Base-by-base conservation (phyloP, 1,284 basidiomycete genomes). In the Leccinum pachyderme region DNA sequence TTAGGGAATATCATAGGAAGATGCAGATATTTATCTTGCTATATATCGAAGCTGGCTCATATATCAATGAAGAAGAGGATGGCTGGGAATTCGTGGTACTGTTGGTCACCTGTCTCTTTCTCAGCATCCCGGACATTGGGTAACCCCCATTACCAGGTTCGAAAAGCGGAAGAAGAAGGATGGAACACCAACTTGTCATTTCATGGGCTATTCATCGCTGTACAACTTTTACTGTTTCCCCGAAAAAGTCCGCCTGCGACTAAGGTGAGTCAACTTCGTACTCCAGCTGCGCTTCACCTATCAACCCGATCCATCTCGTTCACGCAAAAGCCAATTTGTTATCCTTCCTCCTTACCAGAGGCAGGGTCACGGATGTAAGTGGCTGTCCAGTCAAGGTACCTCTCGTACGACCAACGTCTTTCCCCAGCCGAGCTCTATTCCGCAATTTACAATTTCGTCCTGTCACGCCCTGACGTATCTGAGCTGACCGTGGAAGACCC, bases 401-500 rank as follows among this genome's bases (percentile, higher is more conserved):
- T 37, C n/a, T 51, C 44, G 44, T 27, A 45, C 22, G 8, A 53
- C 32, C 48, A 46, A 66, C 29, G 6, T 39, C 37, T 22, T 5
- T 48, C 45, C 35, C 5, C 64, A 94, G 93, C 94, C 51, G 86
- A 88, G 57, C 83, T 99, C 11, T 99, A 98, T 77, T 84, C 77
- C 29, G 84, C 93, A 1, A 89, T 96, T 45, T 96, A 95, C 74
- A 81, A 87, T 64, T 82, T 91, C 67, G 81, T 91, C 49, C 73
- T 92, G 35, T 74, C 78, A 7, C 81, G 84, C 39, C 75, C 84
- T 0, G 76, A 81, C 44, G 85, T 98, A 32, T 85, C 88, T 9
- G 96, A 99, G 72, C 77, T 99, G 51, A 98, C 95, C 0, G 91
- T 99, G 22, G 96, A 99, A 75, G 96, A 99, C 70, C 96, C 96